These are phyloP conservation scores for Neonectria ditissima DNA, from an alignment of 2,329 filamentous ascomycete species.

Conservation along the genomic window DNA sequence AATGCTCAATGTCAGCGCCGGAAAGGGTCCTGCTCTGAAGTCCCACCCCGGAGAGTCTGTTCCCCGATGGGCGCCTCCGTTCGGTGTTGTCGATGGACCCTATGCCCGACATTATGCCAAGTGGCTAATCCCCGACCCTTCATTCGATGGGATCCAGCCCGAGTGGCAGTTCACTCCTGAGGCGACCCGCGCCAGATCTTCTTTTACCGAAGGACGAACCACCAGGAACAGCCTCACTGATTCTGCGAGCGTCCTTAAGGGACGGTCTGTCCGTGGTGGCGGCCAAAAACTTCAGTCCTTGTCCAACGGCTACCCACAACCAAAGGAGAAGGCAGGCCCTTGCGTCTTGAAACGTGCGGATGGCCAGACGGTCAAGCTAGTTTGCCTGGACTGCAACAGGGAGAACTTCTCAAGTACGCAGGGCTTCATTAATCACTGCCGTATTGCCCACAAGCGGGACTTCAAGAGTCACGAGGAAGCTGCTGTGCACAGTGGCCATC, in stretches of 20 bases:
- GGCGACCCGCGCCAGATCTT: slow-evolving; percentile 57
- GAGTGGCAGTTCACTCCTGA: slow-evolving; percentile 59
- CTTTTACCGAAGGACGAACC: slow-evolving; percentile 75
- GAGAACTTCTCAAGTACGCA: slow-evolving; percentile 96
- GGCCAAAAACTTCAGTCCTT: slow-evolving; percentile 76
- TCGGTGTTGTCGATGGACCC: slow-evolving; percentile 90
- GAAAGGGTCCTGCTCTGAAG: slow-evolving; percentile 78
- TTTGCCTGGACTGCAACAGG: slow-evolving; percentile 88
- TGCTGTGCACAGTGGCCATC: slow-evolving; percentile 86
- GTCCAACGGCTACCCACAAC: slow-evolving; percentile 75
- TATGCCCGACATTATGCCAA: slow-evolving; percentile 95
- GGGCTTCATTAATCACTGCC: slow-evolving; percentile 99
- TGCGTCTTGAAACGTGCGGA: slow-evolving; percentile 89
- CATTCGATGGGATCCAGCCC: slow-evolving; percentile 78
- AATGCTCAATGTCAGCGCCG: slow-evolving; percentile 78
- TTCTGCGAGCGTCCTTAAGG: slow-evolving; percentile 58
- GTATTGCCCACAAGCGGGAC: slow-evolving; percentile 91
- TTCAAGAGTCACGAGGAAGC: slow-evolving; percentile 98
- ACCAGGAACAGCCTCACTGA: slow-evolving; percentile 78
- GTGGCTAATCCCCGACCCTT: slow-evolving; percentile 91
- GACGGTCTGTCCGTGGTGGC: slow-evolving; percentile 61
- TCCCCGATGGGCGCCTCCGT: slow-evolving; percentile 85
- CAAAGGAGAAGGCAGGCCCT: slow-evolving; percentile 86
- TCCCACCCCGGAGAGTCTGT: slow-evolving; percentile 71
- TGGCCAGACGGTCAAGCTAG: slow-evolving; percentile 86